Conservation (phyloP, 2,329 filamentous ascomycete species). For the Mycogone perniciosa region DNA sequence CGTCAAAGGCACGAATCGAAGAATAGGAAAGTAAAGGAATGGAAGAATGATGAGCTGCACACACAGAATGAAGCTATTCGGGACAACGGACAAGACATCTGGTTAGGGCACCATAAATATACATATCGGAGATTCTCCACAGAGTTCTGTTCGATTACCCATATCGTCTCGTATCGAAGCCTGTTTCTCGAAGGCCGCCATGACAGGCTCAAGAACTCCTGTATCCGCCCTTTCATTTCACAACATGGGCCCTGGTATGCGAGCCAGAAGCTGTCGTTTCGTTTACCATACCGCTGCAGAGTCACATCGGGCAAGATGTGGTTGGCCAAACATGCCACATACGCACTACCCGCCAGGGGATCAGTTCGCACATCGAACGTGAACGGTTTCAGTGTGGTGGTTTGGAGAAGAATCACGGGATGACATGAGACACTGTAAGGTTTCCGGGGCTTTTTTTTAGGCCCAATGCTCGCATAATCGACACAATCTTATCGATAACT, state of each 20-base stretch:
- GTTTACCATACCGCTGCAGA: neutral
- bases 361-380: conserved; percentile 1
- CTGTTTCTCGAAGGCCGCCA: neutral
- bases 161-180: neutral
- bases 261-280: neutral
- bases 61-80: conserved; percentile 13
- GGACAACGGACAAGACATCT: conserved; percentile 2
- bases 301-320: neutral
- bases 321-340: neutral
- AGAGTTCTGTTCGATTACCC: neutral
- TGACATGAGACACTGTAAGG: conserved; percentile 10
- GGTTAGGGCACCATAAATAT: neutral
- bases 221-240: conserved; percentile 9
- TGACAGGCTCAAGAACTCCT: neutral
- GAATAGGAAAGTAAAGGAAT: conserved; percentile 5
- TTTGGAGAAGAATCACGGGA: conserved; percentile 2
- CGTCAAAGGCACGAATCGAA: conserved; percentile 15
- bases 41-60: conserved; percentile 7
- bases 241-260: neutral
- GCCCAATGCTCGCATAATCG: no score
- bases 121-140: neutral
- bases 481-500: neutral
- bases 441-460: neutral
- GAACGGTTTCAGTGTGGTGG: conserved; percentile 8
- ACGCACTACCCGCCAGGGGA: neutral